Evolutionary conservation across 2,329 filamentous ascomycete genomes (phyloP).

Genomic region (Colletotrichum sp.): DNA sequence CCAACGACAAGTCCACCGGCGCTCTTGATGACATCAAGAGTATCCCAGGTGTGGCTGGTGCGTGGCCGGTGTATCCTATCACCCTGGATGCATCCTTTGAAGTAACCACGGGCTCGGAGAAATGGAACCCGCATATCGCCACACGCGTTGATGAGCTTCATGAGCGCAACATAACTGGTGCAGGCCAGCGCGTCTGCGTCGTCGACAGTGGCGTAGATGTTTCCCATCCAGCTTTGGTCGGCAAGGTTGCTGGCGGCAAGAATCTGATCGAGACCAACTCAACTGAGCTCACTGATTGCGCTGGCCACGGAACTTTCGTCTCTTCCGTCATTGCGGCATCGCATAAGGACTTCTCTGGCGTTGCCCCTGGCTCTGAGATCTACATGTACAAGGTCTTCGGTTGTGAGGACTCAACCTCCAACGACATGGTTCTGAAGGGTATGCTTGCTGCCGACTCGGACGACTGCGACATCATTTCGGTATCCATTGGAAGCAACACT

Average conservation of each 20-base stretch:
- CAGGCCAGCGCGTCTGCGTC: constrained; percentile 25
- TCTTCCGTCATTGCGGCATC: constrained; percentile 15
- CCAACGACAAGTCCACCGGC: not conserved
- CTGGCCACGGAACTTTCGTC: constrained; percentile 26
- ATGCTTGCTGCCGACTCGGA: constrained; percentile 26
- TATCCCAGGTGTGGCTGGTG: constrained; percentile 4
- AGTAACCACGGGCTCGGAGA: not conserved
- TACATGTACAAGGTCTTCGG: constrained; percentile 31
- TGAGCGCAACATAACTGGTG: constrained; percentile 22
- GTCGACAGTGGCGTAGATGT: constrained; percentile 25
- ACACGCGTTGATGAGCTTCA: constrained; percentile 24
- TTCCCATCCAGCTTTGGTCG: constrained; percentile 19
- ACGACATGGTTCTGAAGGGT: constrained; percentile 26
- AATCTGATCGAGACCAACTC: constrained; percentile 23
- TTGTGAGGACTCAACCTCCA: constrained; percentile 18
- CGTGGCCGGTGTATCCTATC: constrained; percentile 13
- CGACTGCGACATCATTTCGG: constrained; percentile 25
- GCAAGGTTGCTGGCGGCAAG: constrained; percentile 22
- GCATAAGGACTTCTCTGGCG: constrained; percentile 19
- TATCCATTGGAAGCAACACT: constrained; percentile 22
- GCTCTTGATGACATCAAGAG: constrained; percentile 17
- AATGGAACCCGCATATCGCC: constrained; percentile 24
- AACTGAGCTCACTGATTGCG: constrained; percentile 20
- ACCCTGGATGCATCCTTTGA: constrained; percentile 24
- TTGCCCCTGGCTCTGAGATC: constrained; percentile 25